Percentiles rank a stretch among this genome's conserved stretches.
phyloP scores from a whole-genome alignment of 1,284 basidiomycete species.

The Heterobasidion occidentale region DNA sequence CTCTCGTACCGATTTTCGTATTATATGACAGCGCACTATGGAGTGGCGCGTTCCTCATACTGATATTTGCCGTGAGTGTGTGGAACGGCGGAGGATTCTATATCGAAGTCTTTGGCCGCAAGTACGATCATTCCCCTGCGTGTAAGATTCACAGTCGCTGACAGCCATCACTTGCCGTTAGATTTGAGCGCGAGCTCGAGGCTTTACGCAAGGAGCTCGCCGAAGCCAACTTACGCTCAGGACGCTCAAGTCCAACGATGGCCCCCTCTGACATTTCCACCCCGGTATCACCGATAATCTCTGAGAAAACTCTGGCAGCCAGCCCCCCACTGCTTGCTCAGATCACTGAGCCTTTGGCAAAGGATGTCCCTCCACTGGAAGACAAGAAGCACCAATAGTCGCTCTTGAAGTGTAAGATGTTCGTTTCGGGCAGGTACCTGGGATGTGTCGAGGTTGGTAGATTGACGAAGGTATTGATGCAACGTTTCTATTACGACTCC shows the following conservation, averaged over 20 bases:
- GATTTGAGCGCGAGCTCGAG: conserved; percentile 88
- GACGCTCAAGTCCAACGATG: conserved; percentile 42
- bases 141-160: not conserved
- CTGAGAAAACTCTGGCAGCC: conserved; percentile 1
- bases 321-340: not conserved
- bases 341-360: not conserved
- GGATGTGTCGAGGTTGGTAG: not conserved
- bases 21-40: conserved; percentile 72
- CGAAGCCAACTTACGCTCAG: conserved; percentile 38
- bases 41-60: conserved; percentile 70
- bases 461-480: not conserved
- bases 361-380: not conserved
- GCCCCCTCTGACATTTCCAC: conserved; percentile 7
- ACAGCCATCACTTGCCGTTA: conserved; percentile 19
- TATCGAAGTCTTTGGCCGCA: conserved; percentile 92
- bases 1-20: conserved; percentile 77
- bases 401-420: not conserved
- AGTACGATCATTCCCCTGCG: conserved; percentile 40
- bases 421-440: not conserved
- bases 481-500: not conserved
- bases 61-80: conserved; percentile 75
- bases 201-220: conserved; percentile 81
- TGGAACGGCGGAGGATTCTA: conserved; percentile 87
- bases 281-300: conserved; percentile 10
- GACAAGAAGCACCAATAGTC: not conserved